Conservation (phyloP, 108 stramenopile genomes). For the Conticribra guillardii region DNA sequence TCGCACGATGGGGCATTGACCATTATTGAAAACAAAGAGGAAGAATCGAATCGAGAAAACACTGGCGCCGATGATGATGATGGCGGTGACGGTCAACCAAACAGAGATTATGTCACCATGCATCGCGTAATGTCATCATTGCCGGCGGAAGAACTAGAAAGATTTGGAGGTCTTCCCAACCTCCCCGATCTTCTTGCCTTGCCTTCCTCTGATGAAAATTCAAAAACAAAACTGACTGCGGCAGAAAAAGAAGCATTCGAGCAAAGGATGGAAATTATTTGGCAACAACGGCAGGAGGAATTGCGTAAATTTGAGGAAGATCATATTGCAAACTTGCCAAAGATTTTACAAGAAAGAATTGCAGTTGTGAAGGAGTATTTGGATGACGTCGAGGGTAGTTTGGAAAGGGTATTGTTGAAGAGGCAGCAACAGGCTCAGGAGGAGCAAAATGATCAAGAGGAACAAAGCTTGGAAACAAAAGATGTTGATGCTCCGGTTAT, state of each 20-base stretch:
- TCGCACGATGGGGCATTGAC: slow-evolving; percentile 13
- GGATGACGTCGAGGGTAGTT: slow-evolving; percentile 38
- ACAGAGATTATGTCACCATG: slow-evolving; percentile 85
- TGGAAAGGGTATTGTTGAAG: slow-evolving; percentile 17
- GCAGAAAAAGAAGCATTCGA: slow-evolving; percentile 60
- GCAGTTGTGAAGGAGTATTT: slow-evolving; percentile 59
- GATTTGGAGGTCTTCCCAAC: slow-evolving; percentile 72
- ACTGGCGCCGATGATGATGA: background rate
- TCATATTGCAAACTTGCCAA: slow-evolving; percentile 64
- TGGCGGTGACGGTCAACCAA: slow-evolving; percentile 2
- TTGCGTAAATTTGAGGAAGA: slow-evolving; percentile 58
- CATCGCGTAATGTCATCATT: slow-evolving; percentile 76
- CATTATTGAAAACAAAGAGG: slow-evolving; percentile 7
- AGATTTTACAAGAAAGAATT: slow-evolving; percentile 68
- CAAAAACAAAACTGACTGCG: slow-evolving; percentile 12
- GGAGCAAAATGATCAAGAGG: slow-evolving; percentile 22
- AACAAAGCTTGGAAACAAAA: background rate
- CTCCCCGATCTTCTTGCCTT: slow-evolving; percentile 46
- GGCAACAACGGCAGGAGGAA: slow-evolving; percentile 82
- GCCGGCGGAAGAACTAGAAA: slow-evolving; percentile 74
- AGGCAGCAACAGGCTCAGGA: background rate
- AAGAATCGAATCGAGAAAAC: too few species aligned
- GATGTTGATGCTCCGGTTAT: slow-evolving; percentile 7
- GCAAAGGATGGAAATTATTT: slow-evolving; percentile 71
- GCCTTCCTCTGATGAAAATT: background rate